Conservation (phyloP, 306 rosid species). For the Argentina anserina region DNA sequence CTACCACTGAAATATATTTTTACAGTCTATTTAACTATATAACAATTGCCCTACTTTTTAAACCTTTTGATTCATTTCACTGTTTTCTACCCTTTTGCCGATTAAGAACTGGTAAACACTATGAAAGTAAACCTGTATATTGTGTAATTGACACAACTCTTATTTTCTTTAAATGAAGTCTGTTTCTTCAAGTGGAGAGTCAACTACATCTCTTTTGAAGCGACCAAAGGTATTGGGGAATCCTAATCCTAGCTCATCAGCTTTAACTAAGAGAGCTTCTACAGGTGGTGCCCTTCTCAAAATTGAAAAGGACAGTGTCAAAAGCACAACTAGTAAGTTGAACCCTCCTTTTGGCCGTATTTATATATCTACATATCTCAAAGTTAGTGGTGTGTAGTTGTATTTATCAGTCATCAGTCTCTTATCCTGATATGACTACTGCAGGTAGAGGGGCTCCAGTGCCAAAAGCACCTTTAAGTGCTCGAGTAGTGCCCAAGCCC, state of each 20-base stretch:
- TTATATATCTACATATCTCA: constrained; percentile 14
- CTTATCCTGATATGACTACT: constrained; percentile 19
- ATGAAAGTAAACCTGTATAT: background rate
- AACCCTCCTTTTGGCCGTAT: constrained; percentile 21
- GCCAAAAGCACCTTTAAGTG: constrained; percentile 45
- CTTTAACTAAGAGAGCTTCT: constrained; percentile 64
- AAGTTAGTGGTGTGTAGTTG: background rate
- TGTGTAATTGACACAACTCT: constrained; percentile 19
- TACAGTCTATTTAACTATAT: background rate
- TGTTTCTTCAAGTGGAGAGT: constrained; percentile 38
- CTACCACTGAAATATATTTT: background rate
- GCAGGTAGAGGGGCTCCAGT: constrained; percentile 54
- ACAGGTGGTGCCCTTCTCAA: constrained; percentile 40
- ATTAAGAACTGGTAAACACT: background rate
- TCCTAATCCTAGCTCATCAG: constrained; percentile 48
- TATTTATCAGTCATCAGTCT: constrained; percentile 14
- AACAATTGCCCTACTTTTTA: too few relatives aligned
- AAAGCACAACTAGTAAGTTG: constrained; percentile 50
- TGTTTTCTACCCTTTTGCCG: background rate
- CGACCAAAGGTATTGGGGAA: constrained; percentile 49
- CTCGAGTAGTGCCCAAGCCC: constrained; percentile 41
- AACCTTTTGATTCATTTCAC: too few relatives aligned
- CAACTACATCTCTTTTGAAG: constrained; percentile 40
- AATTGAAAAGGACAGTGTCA: constrained; percentile 46
- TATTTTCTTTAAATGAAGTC: constrained; percentile 38